Conservation (phyloP, 306 rosid genomes). For the Cajanus cajan region DNA sequence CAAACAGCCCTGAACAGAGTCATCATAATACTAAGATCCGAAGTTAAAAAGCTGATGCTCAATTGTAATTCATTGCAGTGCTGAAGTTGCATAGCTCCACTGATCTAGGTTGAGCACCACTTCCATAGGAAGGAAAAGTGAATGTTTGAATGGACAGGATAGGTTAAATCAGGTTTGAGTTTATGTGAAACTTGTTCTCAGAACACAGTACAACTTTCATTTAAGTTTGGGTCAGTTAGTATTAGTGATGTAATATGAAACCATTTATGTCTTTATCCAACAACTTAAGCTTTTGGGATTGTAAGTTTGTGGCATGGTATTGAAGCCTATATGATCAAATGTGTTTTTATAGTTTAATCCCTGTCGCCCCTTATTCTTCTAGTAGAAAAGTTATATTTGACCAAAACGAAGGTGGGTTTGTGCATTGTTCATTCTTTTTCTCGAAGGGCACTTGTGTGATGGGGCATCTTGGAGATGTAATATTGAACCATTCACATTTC, state of each 20-base stretch:
- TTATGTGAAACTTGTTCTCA: neutral
- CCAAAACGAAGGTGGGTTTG: neutral
- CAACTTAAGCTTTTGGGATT: too few species aligned
- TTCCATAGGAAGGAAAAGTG: neutral
- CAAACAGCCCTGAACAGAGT: neutral
- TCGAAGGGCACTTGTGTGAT: neutral
- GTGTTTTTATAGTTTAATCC: neutral
- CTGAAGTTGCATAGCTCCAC: neutral
- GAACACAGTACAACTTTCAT: neutral
- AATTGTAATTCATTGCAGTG: neutral
- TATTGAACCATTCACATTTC: neutral
- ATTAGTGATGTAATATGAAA: too few species aligned
- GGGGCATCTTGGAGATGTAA: neutral
- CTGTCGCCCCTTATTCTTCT: neutral
- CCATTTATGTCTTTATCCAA: too few species aligned
- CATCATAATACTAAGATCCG: neutral
- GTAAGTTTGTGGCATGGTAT: too few species aligned
- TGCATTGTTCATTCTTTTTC: neutral
- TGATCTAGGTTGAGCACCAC: neutral
- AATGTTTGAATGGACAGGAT: neutral
- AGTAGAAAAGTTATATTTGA: neutral
- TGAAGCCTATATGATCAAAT: too few species aligned
- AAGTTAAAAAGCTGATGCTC: neutral
- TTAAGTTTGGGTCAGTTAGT: too few species aligned
- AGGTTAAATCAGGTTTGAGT: neutral